A percentile compares a stretch with the other conserved stretches of the same genome.
phyloP scores from a whole-genome alignment of 2,329 filamentous ascomycete genomes.

The Diplodia mutila region DNA sequence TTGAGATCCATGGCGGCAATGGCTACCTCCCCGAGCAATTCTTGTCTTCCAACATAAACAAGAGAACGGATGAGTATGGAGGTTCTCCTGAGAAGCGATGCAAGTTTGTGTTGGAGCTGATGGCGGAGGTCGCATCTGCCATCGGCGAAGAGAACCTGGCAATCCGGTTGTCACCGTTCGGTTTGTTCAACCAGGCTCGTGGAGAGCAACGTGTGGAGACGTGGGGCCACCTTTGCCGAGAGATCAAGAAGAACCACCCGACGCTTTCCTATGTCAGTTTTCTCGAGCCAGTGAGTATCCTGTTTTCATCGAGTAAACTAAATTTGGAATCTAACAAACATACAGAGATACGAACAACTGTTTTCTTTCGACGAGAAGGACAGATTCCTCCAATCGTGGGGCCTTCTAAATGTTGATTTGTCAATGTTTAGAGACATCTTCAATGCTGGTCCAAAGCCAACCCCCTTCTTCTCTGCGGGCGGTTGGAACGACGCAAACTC shows the following conservation, averaged over 20 bases:
- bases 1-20: constrained; percentile 56
- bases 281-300: constrained; percentile 51
- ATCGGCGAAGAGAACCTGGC: constrained; percentile 40
- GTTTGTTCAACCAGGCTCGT: constrained; percentile 57
- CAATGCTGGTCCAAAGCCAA: constrained; percentile 38
- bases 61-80: constrained; percentile 55
- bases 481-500: constrained; percentile 58
- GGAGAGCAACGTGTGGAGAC: constrained; percentile 58
- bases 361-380: constrained; percentile 55
- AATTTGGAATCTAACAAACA: neutral
- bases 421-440: constrained; percentile 57
- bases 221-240: constrained; percentile 55
- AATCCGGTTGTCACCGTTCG: constrained; percentile 44
- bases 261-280: constrained; percentile 60
- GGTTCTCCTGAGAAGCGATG: constrained; percentile 57
- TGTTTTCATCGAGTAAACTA: neutral
- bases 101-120: constrained; percentile 61
- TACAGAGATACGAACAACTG: constrained; percentile 55
- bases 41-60: constrained; percentile 54
- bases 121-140: constrained; percentile 38
- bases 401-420: constrained; percentile 51
- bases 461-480: constrained; percentile 61
- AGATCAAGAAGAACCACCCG: constrained; percentile 51
- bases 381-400: constrained; percentile 54
- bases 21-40: constrained; percentile 60